Percentiles rank a stretch among this genome's conserved stretches.
Evolutionary conservation across 768 basidiomycete species (phyloP).

Genomic region (Suillus fuscotomentosus): DNA sequence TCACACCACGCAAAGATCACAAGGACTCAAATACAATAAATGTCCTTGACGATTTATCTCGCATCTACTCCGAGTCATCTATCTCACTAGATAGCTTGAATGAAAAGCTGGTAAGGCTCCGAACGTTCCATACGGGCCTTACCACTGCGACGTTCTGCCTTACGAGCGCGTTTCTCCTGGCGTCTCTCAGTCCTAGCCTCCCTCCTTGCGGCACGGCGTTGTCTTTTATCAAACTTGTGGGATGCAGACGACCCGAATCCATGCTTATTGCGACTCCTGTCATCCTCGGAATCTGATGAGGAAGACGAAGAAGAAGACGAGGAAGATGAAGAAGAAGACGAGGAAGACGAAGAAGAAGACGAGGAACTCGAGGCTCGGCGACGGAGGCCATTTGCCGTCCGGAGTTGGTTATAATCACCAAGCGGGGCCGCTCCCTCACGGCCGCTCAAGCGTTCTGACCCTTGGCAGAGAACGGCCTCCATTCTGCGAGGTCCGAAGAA

Average conservation of each 20-base stretch:
- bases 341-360: background rate
- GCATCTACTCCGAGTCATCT: background rate
- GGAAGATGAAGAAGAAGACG: background rate
- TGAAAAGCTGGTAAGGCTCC: conserved; percentile 21
- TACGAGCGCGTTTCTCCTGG: conserved; percentile 10
- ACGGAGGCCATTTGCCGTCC: conserved; percentile 19
- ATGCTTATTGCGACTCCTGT: background rate
- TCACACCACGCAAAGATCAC: background rate
- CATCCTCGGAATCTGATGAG: conserved; percentile 12
- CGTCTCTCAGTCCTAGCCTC: conserved; percentile 16
- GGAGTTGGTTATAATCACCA: conserved; percentile 18
- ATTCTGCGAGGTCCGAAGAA: conserved; percentile 48
- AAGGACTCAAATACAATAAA: background rate
- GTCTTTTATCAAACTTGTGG: conserved; percentile 8
- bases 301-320: too few species aligned
- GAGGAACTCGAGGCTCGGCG: conserved; percentile 2
- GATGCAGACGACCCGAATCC: background rate
- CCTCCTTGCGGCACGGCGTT: conserved; percentile 8
- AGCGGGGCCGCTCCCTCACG: conserved; percentile 20
- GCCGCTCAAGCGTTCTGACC: conserved; percentile 27
- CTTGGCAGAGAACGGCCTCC: conserved; percentile 39
- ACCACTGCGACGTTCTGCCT: conserved; percentile 14
- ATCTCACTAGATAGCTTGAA: conserved; percentile 9
- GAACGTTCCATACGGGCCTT: conserved; percentile 17
- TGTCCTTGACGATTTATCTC: background rate